Evolutionary conservation across 2,329 filamentous ascomycete genomes (phyloP).

Genomic region (Penicillium sp.): DNA sequence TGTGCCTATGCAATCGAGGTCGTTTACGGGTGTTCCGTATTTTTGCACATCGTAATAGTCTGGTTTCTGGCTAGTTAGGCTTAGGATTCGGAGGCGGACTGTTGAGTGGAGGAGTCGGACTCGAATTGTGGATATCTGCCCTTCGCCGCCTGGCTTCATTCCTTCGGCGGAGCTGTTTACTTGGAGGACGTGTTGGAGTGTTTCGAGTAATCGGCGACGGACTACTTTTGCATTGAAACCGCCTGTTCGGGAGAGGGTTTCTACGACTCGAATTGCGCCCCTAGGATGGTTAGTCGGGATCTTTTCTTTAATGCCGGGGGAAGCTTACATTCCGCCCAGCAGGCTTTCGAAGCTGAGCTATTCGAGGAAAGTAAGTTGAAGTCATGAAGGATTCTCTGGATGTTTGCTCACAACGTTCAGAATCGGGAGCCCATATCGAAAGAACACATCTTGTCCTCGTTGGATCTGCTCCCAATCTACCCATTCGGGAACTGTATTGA

Average conservation of each 20-base stretch:
- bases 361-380: background rate
- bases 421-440: slow-evolving; percentile 69
- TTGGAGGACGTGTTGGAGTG: slow-evolving; percentile 73
- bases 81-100: slow-evolving; percentile 65
- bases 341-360: slow-evolving; percentile 35
- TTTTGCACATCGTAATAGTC: slow-evolving; percentile 62
- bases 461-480: slow-evolving; percentile 76
- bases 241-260: slow-evolving; percentile 72
- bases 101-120: slow-evolving; percentile 70
- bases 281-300: slow-evolving; percentile 18
- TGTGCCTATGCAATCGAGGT: slow-evolving; percentile 72
- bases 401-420: slow-evolving; percentile 53
- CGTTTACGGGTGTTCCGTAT: slow-evolving; percentile 70
- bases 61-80: slow-evolving; percentile 56
- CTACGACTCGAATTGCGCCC: slow-evolving; percentile 71
- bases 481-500: slow-evolving; percentile 70
- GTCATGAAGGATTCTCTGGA: too few species aligned
- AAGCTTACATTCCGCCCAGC: slow-evolving; percentile 27
- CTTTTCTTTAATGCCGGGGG: too few species aligned
- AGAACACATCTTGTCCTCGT: slow-evolving; percentile 75
- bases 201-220: slow-evolving; percentile 67
- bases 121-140: slow-evolving; percentile 64
- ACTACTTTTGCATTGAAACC: slow-evolving; percentile 71
- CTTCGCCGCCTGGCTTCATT: slow-evolving; percentile 68
- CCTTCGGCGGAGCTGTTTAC: slow-evolving; percentile 65